Evolutionary conservation across 495 filamentous ascomycete species (phyloP).

Genomic region (Hypoxylon lienhwacheense): DNA sequence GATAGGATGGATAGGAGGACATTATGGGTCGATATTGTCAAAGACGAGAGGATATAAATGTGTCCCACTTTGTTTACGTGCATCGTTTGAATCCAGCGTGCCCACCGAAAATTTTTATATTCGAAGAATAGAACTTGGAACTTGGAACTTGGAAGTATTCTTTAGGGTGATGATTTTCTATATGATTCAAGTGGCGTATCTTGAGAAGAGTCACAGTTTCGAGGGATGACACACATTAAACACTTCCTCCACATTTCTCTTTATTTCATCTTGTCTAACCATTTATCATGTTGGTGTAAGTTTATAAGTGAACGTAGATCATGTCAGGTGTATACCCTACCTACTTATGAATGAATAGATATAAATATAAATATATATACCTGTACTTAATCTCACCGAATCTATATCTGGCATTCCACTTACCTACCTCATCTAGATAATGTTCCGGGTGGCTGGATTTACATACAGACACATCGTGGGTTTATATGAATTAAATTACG

Average conservation of each 20-base stretch:
- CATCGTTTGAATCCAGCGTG: conserved; percentile 11
- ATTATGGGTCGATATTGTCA: not conserved
- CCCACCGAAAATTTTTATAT: conserved; percentile 34
- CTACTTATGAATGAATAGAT: not conserved
- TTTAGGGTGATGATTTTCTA: too few species aligned
- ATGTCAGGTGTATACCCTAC: too few species aligned
- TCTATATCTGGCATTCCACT: too few species aligned
- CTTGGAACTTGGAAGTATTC: conserved; percentile 15
- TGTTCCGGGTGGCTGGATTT: conserved; percentile 13
- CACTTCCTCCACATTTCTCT: conserved; percentile 5
- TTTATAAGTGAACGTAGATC: too few species aligned
- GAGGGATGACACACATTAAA: conserved; percentile 21
- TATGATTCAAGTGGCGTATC: conserved; percentile 32
- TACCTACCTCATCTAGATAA: conserved; percentile 17
- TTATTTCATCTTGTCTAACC: not conserved
- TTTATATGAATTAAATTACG: too few species aligned
- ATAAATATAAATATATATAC: too few species aligned
- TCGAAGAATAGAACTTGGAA: too few species aligned
- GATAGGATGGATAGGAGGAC: too few species aligned
- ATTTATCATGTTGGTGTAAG: too few species aligned
- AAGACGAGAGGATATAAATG: too few species aligned
- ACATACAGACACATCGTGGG: not conserved
- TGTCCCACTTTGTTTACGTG: too few species aligned
- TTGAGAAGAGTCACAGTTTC: conserved; percentile 19
- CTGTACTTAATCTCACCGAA: too few species aligned